A percentile compares a stretch with the other conserved stretches of the same genome.
Evolutionary conservation across 352 stramenopile genomes (phyloP).

Genomic region (Pythium chondricola): DNA sequence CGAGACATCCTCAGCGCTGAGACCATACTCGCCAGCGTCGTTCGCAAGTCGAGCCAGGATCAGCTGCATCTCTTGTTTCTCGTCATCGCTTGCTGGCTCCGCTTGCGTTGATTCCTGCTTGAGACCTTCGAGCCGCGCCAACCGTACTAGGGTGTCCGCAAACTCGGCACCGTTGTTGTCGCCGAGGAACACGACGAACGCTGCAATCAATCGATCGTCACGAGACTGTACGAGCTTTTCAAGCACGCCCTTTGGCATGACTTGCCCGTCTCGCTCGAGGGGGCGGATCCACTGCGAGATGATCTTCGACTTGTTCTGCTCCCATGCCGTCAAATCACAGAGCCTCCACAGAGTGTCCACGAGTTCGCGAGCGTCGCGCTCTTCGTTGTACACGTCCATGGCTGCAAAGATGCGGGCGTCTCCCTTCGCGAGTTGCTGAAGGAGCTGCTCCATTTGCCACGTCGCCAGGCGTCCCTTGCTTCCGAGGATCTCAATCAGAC

Average conservation of each 20-base stretch:
- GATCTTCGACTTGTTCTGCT: conserved; percentile 42
- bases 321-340: conserved; percentile 59
- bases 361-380: conserved; percentile 36
- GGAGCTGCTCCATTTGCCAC: conserved; percentile 63
- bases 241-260: conserved; percentile 27
- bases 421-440: conserved; percentile 29
- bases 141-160: conserved; percentile 43
- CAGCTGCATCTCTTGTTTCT: too few species aligned
- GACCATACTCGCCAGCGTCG: conserved; percentile 2
- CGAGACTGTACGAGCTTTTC: conserved; percentile 34
- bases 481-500: conserved; percentile 31
- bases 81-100: too few species aligned
- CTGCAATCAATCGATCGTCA: conserved; percentile 62
- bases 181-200: conserved; percentile 56
- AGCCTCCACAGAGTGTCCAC: conserved; percentile 52
- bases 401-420: conserved; percentile 50
- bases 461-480: conserved; percentile 27
- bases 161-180: conserved; percentile 65
- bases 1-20: conserved; percentile 23
- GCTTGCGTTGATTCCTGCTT: too few species aligned
- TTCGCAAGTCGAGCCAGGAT: conserved; percentile 12
- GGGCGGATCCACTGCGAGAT: conserved; percentile 48
- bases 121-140: conserved; percentile 30
- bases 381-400: conserved; percentile 48
- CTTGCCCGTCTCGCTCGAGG: conserved; percentile 25